Evolutionary conservation across 2,329 filamentous ascomycete genomes (phyloP), one percentile per base, ranked within the genome.

Genomic region (Xylaria digitata): DNA sequence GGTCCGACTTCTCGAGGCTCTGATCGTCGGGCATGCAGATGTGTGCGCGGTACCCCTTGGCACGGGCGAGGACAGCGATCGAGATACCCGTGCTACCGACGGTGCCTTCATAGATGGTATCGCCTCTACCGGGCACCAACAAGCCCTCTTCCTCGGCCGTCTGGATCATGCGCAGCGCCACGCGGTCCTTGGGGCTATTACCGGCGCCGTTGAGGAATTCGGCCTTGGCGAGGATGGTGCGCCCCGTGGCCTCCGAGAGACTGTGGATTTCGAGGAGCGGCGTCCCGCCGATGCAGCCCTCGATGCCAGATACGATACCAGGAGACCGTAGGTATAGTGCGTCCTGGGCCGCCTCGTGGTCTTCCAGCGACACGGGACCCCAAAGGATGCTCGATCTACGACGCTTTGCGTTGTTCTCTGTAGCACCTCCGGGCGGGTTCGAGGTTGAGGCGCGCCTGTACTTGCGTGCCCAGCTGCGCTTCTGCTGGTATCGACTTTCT

Each of bases 21-120:
- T 96, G 92, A 82, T 99, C 96, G 77, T 93, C 90, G 54, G 96
- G 95, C 94, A 99, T 98, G 83, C 93, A 97, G 72, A 99, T 98
- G 80, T 98, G 92, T 37, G 94, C 94, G 71, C 90, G 87, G 82
- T 98, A 98, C 40, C 96, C 96, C 78, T 90, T 87, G 23, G 96
- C 94, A 72, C 94, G 87, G 56, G 93, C 94, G 57, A 99, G 88
- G 0, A 92, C 92, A 2, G 96, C 96, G 9, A 99, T 85, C 17
- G 94, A 97, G 74, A 99, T 98, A 23, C 96, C 96, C 0, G 96
- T 99, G 77, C 93, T 97, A 66, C 96, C 96, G 17, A 97, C 94
- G 1, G 96, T 99, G 71, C 96, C 96, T 82, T 99, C 96, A 80
- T 98, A 99, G 75, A 99, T 94, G 49, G 92, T 96, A 78, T 99